phyloP scores from a whole-genome alignment of 1,284 basidiomycete genomes.

The Apiotrichum veenhuisii region DNA sequence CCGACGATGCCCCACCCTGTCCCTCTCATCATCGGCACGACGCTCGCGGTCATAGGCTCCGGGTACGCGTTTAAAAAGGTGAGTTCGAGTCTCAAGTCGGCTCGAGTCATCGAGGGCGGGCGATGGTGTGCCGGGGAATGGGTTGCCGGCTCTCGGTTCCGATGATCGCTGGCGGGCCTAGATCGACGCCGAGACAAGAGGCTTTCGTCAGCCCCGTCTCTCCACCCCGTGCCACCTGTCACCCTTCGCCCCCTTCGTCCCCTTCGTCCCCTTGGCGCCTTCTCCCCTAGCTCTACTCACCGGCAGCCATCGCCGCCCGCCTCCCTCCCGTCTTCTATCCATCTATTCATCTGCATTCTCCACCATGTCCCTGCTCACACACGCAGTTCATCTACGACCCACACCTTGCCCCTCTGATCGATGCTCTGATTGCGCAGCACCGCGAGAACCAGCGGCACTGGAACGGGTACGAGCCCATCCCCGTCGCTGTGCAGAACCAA shows the following conservation, averaged over 20 bases:
- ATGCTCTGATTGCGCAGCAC: constrained; percentile 32
- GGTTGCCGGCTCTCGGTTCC: too few species aligned
- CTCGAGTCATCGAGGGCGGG: too few species aligned
- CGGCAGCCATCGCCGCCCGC: too few species aligned
- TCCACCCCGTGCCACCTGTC: too few species aligned
- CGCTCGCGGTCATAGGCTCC: constrained; percentile 39
- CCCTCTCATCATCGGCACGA: constrained; percentile 36
- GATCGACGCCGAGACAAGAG: too few species aligned
- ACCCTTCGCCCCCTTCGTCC: too few species aligned
- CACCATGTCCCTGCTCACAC: neutral
- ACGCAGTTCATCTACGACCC: constrained; percentile 44
- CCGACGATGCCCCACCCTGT: constrained; percentile 36
- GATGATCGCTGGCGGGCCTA: too few species aligned
- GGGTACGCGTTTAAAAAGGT: constrained; percentile 47
- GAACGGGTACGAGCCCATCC: constrained; percentile 2
- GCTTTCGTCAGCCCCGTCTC: too few species aligned
- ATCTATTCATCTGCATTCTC: neutral
- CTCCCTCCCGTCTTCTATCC: neutral
- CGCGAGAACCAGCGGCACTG: constrained; percentile 1
- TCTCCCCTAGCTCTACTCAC: too few species aligned
- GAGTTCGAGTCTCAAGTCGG: constrained; percentile 1
- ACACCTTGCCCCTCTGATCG: constrained; percentile 38
- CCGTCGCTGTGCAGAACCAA: neutral
- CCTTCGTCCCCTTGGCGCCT: too few species aligned
- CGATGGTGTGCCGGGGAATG: too few species aligned